These are phyloP conservation scores for Populus hybrid DNA, from an alignment of 441 rosid species.

Conservation along the genomic window DNA sequence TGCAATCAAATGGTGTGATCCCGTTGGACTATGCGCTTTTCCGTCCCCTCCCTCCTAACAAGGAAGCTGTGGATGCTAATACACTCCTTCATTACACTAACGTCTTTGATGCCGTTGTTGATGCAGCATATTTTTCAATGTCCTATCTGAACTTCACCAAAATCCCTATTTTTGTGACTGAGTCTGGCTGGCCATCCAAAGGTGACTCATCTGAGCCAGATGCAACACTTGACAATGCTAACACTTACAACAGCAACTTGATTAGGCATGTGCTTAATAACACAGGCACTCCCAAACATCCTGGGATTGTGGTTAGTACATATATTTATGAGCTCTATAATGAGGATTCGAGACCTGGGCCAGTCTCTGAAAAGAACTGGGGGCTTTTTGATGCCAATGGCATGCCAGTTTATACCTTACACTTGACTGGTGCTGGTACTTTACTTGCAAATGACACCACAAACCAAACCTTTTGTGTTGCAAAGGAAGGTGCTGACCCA, in stretches of 20 bases:
- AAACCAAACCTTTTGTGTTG: conserved; percentile 86
- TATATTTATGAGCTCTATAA: conserved; percentile 93
- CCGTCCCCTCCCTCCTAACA: conserved; percentile 79
- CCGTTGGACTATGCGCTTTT: conserved; percentile 90
- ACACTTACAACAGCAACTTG: conserved; percentile 88
- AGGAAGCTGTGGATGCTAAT: conserved; percentile 93
- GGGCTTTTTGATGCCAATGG: conserved; percentile 76
- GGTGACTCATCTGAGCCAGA: conserved; percentile 69
- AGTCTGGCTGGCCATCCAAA: conserved; percentile 96
- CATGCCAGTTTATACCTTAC: conserved; percentile 61
- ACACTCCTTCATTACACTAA: conserved; percentile 92
- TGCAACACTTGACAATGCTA: conserved; percentile 74
- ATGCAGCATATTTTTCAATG: conserved; percentile 90
- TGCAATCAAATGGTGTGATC: conserved; percentile 63
- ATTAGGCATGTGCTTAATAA: conserved; percentile 78
- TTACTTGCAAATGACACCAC: conserved; percentile 86
- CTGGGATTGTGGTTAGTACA: conserved; percentile 59
- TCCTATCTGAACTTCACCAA: conserved; percentile 72
- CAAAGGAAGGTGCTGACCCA: conserved; percentile 60
- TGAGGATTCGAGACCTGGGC: conserved; percentile 68
- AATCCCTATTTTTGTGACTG: conserved; percentile 64
- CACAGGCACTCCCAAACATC: conserved; percentile 93
- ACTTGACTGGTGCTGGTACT: conserved; percentile 75
- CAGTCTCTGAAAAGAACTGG: conserved; percentile 83
- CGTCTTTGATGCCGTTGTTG: conserved; percentile 86